Base-by-base conservation (phyloP, 1,284 basidiomycete genomes). In the Earliella scabrosa region DNA sequence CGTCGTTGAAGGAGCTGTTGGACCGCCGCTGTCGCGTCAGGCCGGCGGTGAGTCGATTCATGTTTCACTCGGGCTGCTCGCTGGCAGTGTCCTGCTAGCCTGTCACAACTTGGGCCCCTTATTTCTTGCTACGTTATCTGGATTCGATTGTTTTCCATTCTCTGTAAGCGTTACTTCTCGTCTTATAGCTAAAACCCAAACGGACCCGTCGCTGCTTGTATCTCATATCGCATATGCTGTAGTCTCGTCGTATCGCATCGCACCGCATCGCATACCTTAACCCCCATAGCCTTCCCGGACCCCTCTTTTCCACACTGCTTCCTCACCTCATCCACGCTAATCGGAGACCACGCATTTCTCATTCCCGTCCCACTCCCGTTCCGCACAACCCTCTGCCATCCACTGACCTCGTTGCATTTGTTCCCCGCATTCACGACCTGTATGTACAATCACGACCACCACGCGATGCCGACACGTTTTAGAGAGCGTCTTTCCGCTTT, bases 221-320 rank as follows among this genome's bases (percentile, higher is more conserved):
- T 16, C 38, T 43, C 14, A 41, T 47, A 35, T 34, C 27, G 6
- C n/a, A 16, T 20, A 18, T 29, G 26, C 35, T 46, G 45, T 46
- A 46, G 31, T 35, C 27, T 44, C 34, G 38, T 34, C 47, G 36
- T 47, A 53, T 40, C 38, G 52, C 45, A 53, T 47, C 26, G 8
- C 21, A 20, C 24, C 26, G 14, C 10, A 14, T 24, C 26, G 14
- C 50, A 21, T 40, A 18, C 11, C 23, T 16, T 13, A 20, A 24
- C 39, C 21, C 38, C 35, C 29, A 46, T 53, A 38, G 10, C 21
- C 45, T 53, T n/a, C n/a, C n/a, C n/a, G n/a, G n/a, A n/a, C n/a
- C n/a, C n/a, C n/a, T n/a, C n/a, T n/a, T n/a, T n/a, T n/a, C n/a
- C n/a, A n/a, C n/a, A n/a, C n/a, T n/a, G n/a, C n/a, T n/a, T n/a